Conservation (phyloP, 2,329 filamentous ascomycete genomes). For the Sclerotinia spermophila region DNA sequence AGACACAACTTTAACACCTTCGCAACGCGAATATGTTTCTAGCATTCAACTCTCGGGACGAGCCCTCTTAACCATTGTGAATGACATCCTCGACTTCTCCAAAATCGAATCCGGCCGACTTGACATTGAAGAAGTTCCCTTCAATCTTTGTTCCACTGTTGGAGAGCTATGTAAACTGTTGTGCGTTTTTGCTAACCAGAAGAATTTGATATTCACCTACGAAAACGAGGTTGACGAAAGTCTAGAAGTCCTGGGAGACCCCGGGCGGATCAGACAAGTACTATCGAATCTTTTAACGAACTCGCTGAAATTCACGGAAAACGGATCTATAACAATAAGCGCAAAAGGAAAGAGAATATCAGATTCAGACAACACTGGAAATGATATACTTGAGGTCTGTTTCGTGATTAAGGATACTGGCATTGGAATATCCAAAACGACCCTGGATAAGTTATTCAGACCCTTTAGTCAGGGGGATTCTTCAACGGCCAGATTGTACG, state of each 20-base stretch:
- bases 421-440: conserved; percentile 64
- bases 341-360: conserved; percentile 33
- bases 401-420: conserved; percentile 76
- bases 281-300: conserved; percentile 78
- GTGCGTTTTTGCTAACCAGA: conserved; percentile 64
- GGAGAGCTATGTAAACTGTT: conserved; percentile 56
- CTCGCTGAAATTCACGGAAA: conserved; percentile 76
- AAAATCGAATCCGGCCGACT: conserved; percentile 74
- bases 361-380: conserved; percentile 33
- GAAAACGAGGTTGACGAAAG: conserved; percentile 65
- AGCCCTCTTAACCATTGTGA: conserved; percentile 51
- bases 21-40: conserved; percentile 29
- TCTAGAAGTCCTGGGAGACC: conserved; percentile 61
- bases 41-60: conserved; percentile 30
- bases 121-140: conserved; percentile 65
- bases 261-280: conserved; percentile 71
- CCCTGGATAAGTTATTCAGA: conserved; percentile 71
- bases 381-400: conserved; percentile 46
- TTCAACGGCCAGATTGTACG: conserved; percentile 73
- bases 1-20: conserved; percentile 25
- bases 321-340: conserved; percentile 54
- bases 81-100: conserved; percentile 68
- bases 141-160: conserved; percentile 46
- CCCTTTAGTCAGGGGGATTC: conserved; percentile 78
- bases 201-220: conserved; percentile 47